Base-by-base conservation (phyloP, 495 filamentous ascomycete species). In the Geopyxis carbonaria region DNA sequence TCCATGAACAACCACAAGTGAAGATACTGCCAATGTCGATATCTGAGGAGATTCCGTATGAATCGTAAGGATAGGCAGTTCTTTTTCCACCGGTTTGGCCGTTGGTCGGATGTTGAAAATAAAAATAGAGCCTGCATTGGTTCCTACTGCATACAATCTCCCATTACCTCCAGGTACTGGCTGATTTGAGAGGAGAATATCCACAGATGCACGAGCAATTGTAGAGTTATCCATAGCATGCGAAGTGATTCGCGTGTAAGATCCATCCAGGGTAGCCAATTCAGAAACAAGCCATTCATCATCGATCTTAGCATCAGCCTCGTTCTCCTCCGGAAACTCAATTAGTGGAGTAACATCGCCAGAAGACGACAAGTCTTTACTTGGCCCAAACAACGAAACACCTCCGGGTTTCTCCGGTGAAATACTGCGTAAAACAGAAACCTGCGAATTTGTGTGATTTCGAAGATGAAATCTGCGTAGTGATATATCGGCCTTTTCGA, bases 1-100 rank as follows among this genome's bases (percentile, higher is more conserved):
- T 20, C 89, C 89, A 57, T 93, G 83, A 1, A 94, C 77, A 19
- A 97, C 59, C 50, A 87, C 84, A 5, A 95, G 65, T 8, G 85
- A 83, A 1, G 85, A 81, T 15, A 93, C 55, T 4, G 77, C 89
- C n/a, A 97, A 59, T 46, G 72, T 82, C 7, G 87, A 78, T 8
- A 97, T 73, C 47, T 81, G 68, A 0, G 89, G 86, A 0, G 89
- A 94, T 18, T 93, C 83, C 0, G 89, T 95, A 44, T 87, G 73
- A 38, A 97, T 92, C 31, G 80, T 66, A 13, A 81, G 70, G 14
- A 93, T 27, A 22, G 36, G 36, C 6, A 13, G 22, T 10, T 11
- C 22, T 7, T 14, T 19, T 2, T 22, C 9, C 2, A 22, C 34
- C 2, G 16, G 2, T 16, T 13, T 5, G 18, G 63, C 51, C 44